These are phyloP conservation scores for Cadophora luteo-olivacea DNA, from an alignment of 2,329 filamentous ascomycete genomes.

Conservation along the genomic window DNA sequence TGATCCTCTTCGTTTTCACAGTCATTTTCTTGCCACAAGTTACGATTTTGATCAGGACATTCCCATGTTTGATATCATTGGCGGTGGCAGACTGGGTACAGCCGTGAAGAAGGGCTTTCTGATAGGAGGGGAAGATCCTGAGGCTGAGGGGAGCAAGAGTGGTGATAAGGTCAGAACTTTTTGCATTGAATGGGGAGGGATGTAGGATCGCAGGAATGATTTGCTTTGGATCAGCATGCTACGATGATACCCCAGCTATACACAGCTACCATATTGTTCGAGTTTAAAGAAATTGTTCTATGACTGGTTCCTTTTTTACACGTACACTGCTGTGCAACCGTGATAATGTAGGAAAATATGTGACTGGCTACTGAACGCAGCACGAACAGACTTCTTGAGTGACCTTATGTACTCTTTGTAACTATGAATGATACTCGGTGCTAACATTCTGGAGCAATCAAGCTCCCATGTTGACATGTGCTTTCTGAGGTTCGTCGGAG, in stretches of 20 bases:
- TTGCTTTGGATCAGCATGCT: neutral
- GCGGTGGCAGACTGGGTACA: constrained; percentile 86
- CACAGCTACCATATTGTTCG: neutral
- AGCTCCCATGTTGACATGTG: constrained; percentile 15
- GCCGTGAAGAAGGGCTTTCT: constrained; percentile 96
- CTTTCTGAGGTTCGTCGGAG: constrained; percentile 17
- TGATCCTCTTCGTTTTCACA: constrained; percentile 93
- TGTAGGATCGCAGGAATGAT: constrained; percentile 58
- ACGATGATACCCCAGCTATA: constrained; percentile 8
- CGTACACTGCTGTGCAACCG: neutral
- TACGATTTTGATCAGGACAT: constrained; percentile 89
- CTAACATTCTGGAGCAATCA: neutral
- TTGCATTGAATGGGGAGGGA: constrained; percentile 91
- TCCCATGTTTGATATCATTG: constrained; percentile 82
- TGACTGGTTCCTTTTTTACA: neutral
- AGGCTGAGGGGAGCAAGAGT: constrained; percentile 41
- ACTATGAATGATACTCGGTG: neutral
- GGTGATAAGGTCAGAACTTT: constrained; percentile 69
- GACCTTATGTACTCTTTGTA: neutral
- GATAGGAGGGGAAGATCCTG: constrained; percentile 71
- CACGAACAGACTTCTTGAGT: neutral
- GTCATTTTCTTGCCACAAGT: constrained; percentile 88
- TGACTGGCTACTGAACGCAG: neutral
- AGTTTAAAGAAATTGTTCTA: neutral
- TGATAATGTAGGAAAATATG: neutral